Conservation (phyloP, 169 alveolate species). For the Theileria orientalis region DNA sequence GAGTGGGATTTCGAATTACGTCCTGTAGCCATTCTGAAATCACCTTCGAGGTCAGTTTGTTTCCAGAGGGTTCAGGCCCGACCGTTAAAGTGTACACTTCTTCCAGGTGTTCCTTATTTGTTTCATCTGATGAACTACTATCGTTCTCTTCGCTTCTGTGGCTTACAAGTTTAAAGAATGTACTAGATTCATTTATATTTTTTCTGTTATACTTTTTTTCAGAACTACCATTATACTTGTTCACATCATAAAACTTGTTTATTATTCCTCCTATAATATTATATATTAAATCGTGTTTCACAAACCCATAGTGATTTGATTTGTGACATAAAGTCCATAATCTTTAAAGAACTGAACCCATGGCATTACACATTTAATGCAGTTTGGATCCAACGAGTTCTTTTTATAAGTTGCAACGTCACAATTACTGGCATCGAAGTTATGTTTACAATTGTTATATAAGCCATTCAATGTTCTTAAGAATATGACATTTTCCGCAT, state of each 20-base stretch:
- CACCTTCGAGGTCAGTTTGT: constrained; percentile 18
- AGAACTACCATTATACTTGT: not conserved
- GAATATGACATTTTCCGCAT: constrained; percentile 6
- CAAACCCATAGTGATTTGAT: constrained; percentile 57
- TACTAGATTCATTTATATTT: constrained; percentile 4
- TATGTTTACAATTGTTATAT: constrained; percentile 19
- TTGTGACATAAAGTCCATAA: constrained; percentile 49
- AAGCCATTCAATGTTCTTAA: constrained; percentile 11
- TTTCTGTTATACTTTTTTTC: constrained; percentile 7
- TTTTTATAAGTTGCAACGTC: constrained; percentile 12
- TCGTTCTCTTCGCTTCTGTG: not conserved
- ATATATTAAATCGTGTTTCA: not conserved
- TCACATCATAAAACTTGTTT: constrained; percentile 20
- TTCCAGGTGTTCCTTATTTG: constrained; percentile 2
- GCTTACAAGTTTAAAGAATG: constrained; percentile 32
- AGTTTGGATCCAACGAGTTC: constrained; percentile 25
- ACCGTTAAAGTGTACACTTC: constrained; percentile 44
- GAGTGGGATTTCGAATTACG: constrained; percentile 53
- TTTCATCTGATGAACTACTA: not conserved
- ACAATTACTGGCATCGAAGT: constrained; percentile 29
- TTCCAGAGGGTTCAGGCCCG: constrained; percentile 64
- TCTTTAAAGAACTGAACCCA: constrained; percentile 62
- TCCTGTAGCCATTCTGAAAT: constrained; percentile 50
- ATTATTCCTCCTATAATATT: constrained; percentile 47
- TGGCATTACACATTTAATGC: constrained; percentile 38